phyloP scores from a whole-genome alignment of 495 filamentous ascomycete species.

The Cercophora scortea region DNA sequence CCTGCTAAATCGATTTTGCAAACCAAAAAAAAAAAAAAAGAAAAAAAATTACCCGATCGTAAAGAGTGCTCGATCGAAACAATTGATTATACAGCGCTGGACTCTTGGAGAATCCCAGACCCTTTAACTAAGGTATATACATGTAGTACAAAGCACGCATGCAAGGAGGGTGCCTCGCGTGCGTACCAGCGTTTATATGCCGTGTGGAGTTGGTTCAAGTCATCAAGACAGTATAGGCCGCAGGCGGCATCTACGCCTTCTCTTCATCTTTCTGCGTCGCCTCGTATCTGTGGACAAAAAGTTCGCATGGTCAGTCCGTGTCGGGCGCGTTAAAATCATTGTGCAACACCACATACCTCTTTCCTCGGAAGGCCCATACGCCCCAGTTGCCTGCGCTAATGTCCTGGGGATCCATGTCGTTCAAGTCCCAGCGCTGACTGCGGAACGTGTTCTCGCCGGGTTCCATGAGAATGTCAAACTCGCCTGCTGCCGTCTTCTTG shows the following conservation, averaged over 20 bases:
- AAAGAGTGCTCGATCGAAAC: too few species aligned
- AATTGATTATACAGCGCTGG: too few species aligned
- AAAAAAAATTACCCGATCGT: too few species aligned
- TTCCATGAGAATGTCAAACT: slow-evolving; percentile 86
- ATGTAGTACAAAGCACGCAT: too few species aligned
- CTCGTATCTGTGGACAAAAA: slow-evolving; percentile 43
- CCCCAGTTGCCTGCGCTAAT: slow-evolving; percentile 95
- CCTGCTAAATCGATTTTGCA: too few species aligned
- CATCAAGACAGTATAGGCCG: background rate
- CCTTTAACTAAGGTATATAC: too few species aligned
- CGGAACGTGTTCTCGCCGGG: slow-evolving; percentile 92
- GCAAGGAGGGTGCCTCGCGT: too few species aligned
- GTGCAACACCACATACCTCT: slow-evolving; percentile 60
- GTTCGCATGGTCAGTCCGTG: slow-evolving; percentile 21
- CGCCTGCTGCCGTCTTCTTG: slow-evolving; percentile 68
- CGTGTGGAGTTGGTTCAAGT: background rate
- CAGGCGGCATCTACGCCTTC: background rate
- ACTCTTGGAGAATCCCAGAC: too few species aligned
- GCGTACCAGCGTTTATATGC: too few species aligned
- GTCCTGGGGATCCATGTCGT: slow-evolving; percentile 91
- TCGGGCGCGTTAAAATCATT: background rate
- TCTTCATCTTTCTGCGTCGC: slow-evolving; percentile 45
- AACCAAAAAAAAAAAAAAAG: too few species aligned
- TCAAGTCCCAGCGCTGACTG: slow-evolving; percentile 94
- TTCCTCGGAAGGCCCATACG: slow-evolving; percentile 91